Conservation (phyloP, 2,329 filamentous ascomycete genomes). For the Calcarisporium arbuscula region DNA sequence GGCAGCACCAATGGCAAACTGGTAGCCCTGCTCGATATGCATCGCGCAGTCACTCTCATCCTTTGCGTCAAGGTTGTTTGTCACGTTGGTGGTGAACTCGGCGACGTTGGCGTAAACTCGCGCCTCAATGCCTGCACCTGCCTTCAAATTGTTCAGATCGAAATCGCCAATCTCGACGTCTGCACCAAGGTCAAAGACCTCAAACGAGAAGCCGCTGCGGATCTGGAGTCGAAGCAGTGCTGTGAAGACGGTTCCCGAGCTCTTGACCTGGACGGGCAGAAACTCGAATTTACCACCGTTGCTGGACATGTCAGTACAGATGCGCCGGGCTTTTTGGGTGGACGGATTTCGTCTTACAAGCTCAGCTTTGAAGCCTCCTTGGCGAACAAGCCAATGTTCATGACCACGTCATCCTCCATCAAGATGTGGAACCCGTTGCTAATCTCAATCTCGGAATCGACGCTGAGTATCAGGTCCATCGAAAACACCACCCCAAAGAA, state of each 20-base stretch:
- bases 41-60: constrained; percentile 35
- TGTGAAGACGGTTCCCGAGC: constrained; percentile 32
- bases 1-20: constrained; percentile 45
- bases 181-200: not conserved
- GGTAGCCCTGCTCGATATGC: constrained; percentile 41
- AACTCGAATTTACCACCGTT: constrained; percentile 50
- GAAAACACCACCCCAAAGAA: constrained; percentile 41
- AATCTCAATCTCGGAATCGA: constrained; percentile 40
- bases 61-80: constrained; percentile 21
- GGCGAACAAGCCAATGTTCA: constrained; percentile 45
- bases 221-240: constrained; percentile 42
- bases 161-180: constrained; percentile 7
- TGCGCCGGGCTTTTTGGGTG: not conserved
- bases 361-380: constrained; percentile 39
- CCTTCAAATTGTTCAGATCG: constrained; percentile 12
- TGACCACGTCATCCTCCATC: constrained; percentile 42
- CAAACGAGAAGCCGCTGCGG: constrained; percentile 33
- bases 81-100: constrained; percentile 47
- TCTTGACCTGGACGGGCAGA: constrained; percentile 45
- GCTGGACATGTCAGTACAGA: constrained; percentile 20
- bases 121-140: constrained; percentile 40
- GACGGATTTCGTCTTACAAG: constrained; percentile 34
- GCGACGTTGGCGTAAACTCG: constrained; percentile 46
- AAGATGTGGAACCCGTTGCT: constrained; percentile 49
- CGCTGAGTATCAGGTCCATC: constrained; percentile 45